Evolutionary conservation across 2,329 filamentous ascomycete species (phyloP).

Genomic region (Claviceps arundinis): DNA sequence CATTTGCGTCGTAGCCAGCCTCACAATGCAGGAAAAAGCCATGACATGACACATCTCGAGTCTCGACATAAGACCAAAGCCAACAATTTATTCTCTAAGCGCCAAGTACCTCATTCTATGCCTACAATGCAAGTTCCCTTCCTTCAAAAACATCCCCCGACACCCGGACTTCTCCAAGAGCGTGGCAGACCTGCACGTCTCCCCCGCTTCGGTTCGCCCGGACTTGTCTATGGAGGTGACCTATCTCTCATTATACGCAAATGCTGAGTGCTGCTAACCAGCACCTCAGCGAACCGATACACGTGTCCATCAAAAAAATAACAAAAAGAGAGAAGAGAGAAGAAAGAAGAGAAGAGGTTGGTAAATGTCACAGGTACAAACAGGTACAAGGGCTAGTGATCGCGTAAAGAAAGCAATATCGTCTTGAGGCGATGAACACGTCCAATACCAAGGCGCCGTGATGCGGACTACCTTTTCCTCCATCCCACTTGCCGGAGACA

Average conservation of each 20-base stretch:
- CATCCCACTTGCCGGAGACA: slow-evolving; percentile 1
- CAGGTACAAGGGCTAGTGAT: background rate
- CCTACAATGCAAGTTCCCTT: background rate
- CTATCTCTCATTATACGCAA: background rate
- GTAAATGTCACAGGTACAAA: background rate
- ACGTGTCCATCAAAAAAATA: background rate
- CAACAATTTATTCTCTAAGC: background rate
- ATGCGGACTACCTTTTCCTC: background rate
- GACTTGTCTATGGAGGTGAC: background rate
- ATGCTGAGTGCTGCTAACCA: background rate
- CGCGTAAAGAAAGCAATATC: background rate
- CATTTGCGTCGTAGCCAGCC: too few species aligned
- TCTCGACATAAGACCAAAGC: background rate
- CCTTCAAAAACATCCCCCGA: background rate
- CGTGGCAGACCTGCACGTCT: slow-evolving; percentile 22
- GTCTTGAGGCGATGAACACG: background rate
- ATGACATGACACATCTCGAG: too few species aligned
- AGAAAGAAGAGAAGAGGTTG: background rate
- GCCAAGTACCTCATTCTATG: background rate
- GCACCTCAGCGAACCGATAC: background rate
- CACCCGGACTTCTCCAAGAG: background rate
- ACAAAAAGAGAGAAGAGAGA: background rate
- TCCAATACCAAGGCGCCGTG: slow-evolving; percentile 5
- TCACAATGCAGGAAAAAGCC: too few species aligned
- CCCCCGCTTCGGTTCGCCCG: slow-evolving; percentile 6